Evolutionary conservation across 164 flowering plant species (phyloP), one percentile per base, ranked within the genome.

Genomic region (Kingdonia uniflora): DNA sequence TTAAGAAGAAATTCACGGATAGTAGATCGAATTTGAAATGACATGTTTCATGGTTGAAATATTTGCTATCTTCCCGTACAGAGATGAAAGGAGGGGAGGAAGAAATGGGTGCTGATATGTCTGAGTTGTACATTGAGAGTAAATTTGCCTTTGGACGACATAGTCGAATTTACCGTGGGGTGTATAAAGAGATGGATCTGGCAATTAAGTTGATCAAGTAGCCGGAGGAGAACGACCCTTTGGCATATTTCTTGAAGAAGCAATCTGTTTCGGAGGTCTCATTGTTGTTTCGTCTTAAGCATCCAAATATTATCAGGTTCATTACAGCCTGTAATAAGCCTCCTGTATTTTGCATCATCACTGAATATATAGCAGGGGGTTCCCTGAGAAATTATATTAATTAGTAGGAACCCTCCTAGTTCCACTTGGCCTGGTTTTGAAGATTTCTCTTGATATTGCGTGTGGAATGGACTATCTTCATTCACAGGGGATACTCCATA

Each of bases 271-370:
- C 84, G 5, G 95, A 86, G 63, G 87, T 86, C 16, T 74, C 81
- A 4, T 56, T 86, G 56, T 64, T 86, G 51, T 74, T 81, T 57
- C 74, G 72, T 16, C 64, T 86, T 42, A 52, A 51, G 40, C 95
- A 86, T 65, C 87, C 87, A 3, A 86, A 86, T 66, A 80, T 83
- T 66, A 76, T 86, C 72, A 65, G 81, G 62, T 90, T 90, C 61
- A 69, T 90, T 59, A 95, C 81, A 71, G 97, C 95, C 51, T 90
- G 95, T 56, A 90, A 90, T 72, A 87, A 84, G 62, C 85, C 95
- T 41, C 97, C 97, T 10, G 94, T 90, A 14, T 90, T 82, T n/a
- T n/a, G n/a, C n/a, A n/a, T n/a, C n/a, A n/a, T n/a, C n/a, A n/a
- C n/a, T n/a, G n/a, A n/a, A n/a, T 59, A 84, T 55, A 57, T 84